Base-by-base conservation (phyloP, 345 rosid species). In the Excoecaria cochinchinensis region DNA sequence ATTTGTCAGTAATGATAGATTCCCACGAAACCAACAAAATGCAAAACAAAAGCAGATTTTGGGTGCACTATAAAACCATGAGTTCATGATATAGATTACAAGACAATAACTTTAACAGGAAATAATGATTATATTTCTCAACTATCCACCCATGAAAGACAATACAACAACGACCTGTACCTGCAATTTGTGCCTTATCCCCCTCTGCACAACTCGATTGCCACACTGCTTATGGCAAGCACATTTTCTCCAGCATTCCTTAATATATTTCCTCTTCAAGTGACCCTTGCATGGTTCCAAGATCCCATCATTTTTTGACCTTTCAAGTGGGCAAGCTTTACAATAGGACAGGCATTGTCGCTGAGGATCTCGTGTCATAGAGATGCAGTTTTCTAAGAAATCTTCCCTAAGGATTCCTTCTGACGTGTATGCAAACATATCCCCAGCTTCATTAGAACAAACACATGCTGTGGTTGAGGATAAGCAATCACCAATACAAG, bases 171-270 rank as follows among this genome's bases (percentile, higher is more conserved):
- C 24, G 67, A 19, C 3, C 44, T 25, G 58, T 24, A 93, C 99
- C 97, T 95, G 98, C 74, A 93, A 76, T 82, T 87, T 88, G 84
- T 84, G 84, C 59, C 75, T 85, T 77, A 93, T 82, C 71, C 98
- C 97, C 66, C 90, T 91, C 84, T 95, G 99, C 78, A 93, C 90
- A 36, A 95, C 91, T 69, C 98, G 87, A 78, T 95, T 95, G 74
- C 97, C 93, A 80, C 99, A 95, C 50, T 65, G 86, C 74, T 82
- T 87, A 74, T 76, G 78, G 77, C 99, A 95, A 56, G 97, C 92
- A 84, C 99, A 95, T 81, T 85, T 93, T 67, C 78, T 85, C 98
- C 99, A 95, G 63, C 99, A 95, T 76, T 95, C 98, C 81, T 87
- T 89, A 62, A 91, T 91, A 65, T 80, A 82, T 74, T 80, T 89